Percentiles rank a stretch among this genome's conserved stretches.
phyloP scores from a whole-genome alignment of 108 stramenopile genomes.

The Cyclotella choctawhatcheeana region DNA sequence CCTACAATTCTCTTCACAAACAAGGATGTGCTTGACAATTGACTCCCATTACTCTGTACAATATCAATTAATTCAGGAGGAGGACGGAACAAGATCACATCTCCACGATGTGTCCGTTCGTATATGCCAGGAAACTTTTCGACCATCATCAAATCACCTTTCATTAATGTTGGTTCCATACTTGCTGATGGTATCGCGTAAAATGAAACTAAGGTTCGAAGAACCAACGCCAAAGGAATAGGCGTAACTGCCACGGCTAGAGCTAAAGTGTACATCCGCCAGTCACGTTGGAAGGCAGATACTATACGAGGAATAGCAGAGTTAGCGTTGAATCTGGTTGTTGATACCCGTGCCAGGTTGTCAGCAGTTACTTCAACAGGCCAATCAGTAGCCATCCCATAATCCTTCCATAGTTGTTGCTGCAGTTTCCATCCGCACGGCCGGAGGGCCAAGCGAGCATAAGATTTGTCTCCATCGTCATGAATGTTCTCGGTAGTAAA shows the following conservation, averaged over 20 bases:
- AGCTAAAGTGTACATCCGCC: slow-evolving; percentile 33
- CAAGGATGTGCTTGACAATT: slow-evolving; percentile 41
- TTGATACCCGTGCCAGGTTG: slow-evolving; percentile 28
- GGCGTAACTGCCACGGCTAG: slow-evolving; percentile 53
- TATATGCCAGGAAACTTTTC: slow-evolving; percentile 57
- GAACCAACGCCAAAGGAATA: slow-evolving; percentile 38
- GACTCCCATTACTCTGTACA: slow-evolving; percentile 36
- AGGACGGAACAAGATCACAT: slow-evolving; percentile 62
- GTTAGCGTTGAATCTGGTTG: slow-evolving; percentile 50
- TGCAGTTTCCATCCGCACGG: slow-evolving; percentile 66
- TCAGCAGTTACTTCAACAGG: slow-evolving; percentile 54
- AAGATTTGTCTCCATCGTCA: slow-evolving; percentile 22
- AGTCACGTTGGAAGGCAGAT: slow-evolving; percentile 57
- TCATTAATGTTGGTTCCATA: slow-evolving; percentile 60
- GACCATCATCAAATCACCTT: slow-evolving; percentile 57
- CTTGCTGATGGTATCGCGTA: slow-evolving; percentile 52
- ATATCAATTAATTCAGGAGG: slow-evolving; percentile 51
- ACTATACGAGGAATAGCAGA: slow-evolving; percentile 48
- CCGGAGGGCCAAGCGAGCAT: slow-evolving; percentile 49
- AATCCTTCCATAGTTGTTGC: slow-evolving; percentile 45
- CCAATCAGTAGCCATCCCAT: slow-evolving; percentile 49
- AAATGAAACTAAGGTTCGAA: slow-evolving; percentile 41
- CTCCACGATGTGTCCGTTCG: slow-evolving; percentile 42
- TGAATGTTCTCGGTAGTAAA: slow-evolving; percentile 47
- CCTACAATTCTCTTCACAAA: slow-evolving; percentile 54